Conservation (phyloP, 2,329 filamentous ascomycete genomes). For the Fusarium sp. region DNA sequence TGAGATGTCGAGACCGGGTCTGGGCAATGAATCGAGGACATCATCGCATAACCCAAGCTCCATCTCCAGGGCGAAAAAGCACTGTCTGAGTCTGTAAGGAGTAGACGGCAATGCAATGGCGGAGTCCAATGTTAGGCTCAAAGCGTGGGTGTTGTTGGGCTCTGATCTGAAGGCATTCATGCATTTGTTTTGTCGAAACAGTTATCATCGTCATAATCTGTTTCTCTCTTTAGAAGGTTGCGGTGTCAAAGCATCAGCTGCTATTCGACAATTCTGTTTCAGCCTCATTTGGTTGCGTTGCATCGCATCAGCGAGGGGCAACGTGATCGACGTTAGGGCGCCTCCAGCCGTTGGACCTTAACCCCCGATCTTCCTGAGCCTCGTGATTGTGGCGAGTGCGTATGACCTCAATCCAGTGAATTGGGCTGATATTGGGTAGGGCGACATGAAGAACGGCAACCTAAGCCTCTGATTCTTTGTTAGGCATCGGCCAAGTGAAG, state of each 20-base stretch:
- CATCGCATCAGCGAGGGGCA: constrained; percentile 45
- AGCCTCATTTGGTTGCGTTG: constrained; percentile 44
- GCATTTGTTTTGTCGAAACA: constrained; percentile 10
- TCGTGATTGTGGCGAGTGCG: constrained; percentile 34
- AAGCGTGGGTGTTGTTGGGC: constrained; percentile 8
- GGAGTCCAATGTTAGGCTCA: neutral
- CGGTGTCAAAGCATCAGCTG: constrained; percentile 15
- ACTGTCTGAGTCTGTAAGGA: neutral
- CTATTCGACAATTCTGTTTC: constrained; percentile 40
- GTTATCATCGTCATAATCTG: constrained; percentile 24
- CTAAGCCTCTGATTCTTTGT: constrained; percentile 6
- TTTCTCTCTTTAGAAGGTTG: constrained; percentile 16
- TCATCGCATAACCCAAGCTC: constrained; percentile 12
- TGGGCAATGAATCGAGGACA: constrained; percentile 3
- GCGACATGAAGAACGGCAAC: constrained; percentile 23
- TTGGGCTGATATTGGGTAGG: constrained; percentile 42
- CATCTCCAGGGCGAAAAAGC: constrained; percentile 1
- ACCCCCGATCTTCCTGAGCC: constrained; percentile 9
- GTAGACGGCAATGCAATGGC: constrained; percentile 17
- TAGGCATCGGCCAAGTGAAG: constrained; percentile 16
- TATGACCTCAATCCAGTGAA: constrained; percentile 4
- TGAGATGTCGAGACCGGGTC: constrained; percentile 13
- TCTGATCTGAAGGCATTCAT: constrained; percentile 11
- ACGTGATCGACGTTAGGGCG: constrained; percentile 45
- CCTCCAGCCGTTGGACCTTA: constrained; percentile 31